Base-by-base conservation (phyloP, 2,329 filamentous ascomycete genomes). In the Seiridium unicorne region DNA sequence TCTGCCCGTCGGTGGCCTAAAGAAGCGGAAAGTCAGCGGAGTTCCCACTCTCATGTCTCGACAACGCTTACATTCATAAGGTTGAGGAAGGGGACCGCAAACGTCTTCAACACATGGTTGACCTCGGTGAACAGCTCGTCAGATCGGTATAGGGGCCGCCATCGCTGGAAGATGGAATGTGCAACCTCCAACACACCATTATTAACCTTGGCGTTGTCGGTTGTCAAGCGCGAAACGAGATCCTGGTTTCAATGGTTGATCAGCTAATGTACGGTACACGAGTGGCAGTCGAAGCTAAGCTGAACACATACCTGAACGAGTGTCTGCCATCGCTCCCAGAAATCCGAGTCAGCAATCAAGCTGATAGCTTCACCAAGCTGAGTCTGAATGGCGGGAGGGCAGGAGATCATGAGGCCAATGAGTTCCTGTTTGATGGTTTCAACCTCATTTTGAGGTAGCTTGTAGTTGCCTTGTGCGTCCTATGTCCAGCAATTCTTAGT, bases 301-400 rank as follows among this genome's bases (percentile, higher is more conserved):
- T 26, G 18, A 26, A 26, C 18, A 71, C 82, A 65, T 76, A 91
- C 89, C 79, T 91, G 86, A 57, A 96, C 93, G 62, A 99, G 83
- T n/a, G 93, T 97, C 71, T 98, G 91, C 95, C 95, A 99, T 70
- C 90, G 85, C 75, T 90, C 84, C 89, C 91, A 99, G 76, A 99
- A 99, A 75, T 99, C 95, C 66, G 93, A 98, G 77, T 98, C 94
- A 62, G 95, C 95, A 70, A 99, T 98, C 68, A 96, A 87, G 77
- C 94, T 97, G 75, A 98, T 96, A 63, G 95, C 93, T 73, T 98
- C 95, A 67, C 95, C 95, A 44, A 99, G 85, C 78, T 99, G 95
- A 62, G 92, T 88, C 78, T 98, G 96, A 65, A 99, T 90, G 62
- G 87, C 89, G 18, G 91, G 76, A 3, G 94, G 95, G 32, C 95